Conservation (phyloP, 371 early-diverging fungal species). For the Lichtheimia corymbifera region DNA sequence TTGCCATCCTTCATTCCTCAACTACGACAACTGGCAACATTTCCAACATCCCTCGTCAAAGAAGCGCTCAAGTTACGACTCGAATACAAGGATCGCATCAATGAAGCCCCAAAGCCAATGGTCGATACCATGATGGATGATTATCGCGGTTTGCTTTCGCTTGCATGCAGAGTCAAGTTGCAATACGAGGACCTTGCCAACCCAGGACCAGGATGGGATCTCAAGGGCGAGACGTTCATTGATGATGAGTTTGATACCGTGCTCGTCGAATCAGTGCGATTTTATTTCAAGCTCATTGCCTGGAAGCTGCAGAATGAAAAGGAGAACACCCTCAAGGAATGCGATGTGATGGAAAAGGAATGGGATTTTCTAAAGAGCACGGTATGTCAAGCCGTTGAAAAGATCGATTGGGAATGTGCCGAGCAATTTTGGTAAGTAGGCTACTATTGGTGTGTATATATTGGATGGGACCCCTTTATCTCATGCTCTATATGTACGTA, state of each 20-base stretch:
- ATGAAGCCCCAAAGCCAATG: slow-evolving; percentile 69
- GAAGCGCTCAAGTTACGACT: slow-evolving; percentile 78
- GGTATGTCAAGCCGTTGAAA: slow-evolving; percentile 68
- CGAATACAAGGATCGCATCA: slow-evolving; percentile 68
- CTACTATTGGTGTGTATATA: too few relatives aligned
- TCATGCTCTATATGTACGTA: slow-evolving; percentile 9
- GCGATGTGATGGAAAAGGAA: slow-evolving; percentile 80
- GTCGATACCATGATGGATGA: slow-evolving; percentile 83
- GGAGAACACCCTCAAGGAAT: slow-evolving; percentile 68
- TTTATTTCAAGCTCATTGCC: slow-evolving; percentile 76
- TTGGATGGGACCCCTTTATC: neutral
- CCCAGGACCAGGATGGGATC: slow-evolving; percentile 71
- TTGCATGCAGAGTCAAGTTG: slow-evolving; percentile 76
- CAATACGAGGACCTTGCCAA: slow-evolving; percentile 67
- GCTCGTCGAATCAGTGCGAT: slow-evolving; percentile 70
- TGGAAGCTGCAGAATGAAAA: slow-evolving; percentile 64
- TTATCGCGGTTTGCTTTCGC: slow-evolving; percentile 66
- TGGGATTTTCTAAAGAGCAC: slow-evolving; percentile 72
- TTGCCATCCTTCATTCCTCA: slow-evolving; percentile 68
- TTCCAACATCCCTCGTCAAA: slow-evolving; percentile 77
- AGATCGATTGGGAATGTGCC: slow-evolving; percentile 74
- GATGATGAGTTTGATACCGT: slow-evolving; percentile 68
- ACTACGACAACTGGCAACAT: slow-evolving; percentile 70
- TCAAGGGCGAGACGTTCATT: slow-evolving; percentile 53
- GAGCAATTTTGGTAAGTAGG: slow-evolving; percentile 70